Evolutionary conservation across 495 filamentous ascomycete species (phyloP), one percentile per base, ranked within the genome.

Genomic region (Bombardia bombarda): DNA sequence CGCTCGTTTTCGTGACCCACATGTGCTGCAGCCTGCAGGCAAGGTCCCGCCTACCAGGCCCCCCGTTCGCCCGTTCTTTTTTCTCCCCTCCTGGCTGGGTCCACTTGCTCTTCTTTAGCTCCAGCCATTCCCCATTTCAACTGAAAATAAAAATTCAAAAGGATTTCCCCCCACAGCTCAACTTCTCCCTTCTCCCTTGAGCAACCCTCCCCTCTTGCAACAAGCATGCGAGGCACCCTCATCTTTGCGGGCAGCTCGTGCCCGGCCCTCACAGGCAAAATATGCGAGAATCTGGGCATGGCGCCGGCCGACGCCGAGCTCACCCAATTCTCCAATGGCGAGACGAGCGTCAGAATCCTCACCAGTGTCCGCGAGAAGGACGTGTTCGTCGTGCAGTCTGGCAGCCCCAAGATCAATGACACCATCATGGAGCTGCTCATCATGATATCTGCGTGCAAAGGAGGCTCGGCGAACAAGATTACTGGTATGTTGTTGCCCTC

Each of bases 381-480:
- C 77, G 89, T 98, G 44, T 98, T 97, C 67, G 89, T 98, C 57
- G 84, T 98, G 14, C 92, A 98, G 74, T 96, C 90, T 51, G 92
- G 92, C 41, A 96, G 93, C 65, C 73, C 77, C 55, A 90, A 86
- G 77, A 93, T 95, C 74, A 98, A 98, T 67, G 93, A 98, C 67
- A 90, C 86, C 50, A 85, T 98, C 56, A 95, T 98, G 86, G 92
- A 98, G 73, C 74, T 98, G 45, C 78, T 97, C 55, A 96, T 98
- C 64, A 90, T 98, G 84, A 95, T 97, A 55, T 90, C 87, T 45
- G 92, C 92, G 39, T 97, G 92, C 74, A 98, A 95, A 61, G 88
- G 92, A 58, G 90, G 90, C 43, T 97, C 93, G 31, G 86, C 93
- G 39, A 94, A 90, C 70, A 94, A 90, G 51, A 89, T 98, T 65